phyloP scores from a whole-genome alignment of 371 early-diverging fungal species.

The Mortierella sp. region DNA sequence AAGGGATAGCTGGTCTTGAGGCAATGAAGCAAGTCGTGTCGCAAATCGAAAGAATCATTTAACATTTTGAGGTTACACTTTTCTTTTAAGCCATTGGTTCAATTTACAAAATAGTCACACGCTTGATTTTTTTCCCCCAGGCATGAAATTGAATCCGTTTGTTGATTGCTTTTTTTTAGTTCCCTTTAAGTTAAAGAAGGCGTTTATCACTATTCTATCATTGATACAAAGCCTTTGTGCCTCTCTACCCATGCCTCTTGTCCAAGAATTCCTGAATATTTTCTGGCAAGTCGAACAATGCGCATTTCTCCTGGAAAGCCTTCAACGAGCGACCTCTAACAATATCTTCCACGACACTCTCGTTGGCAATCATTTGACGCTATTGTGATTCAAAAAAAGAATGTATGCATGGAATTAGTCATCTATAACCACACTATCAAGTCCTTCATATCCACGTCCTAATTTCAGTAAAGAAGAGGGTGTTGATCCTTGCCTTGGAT shows the following conservation, averaged over 20 bases:
- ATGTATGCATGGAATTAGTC: not conserved
- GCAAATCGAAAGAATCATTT: not conserved
- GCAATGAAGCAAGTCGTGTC: not conserved
- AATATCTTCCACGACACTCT: constrained; percentile 79
- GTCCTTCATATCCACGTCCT: not conserved
- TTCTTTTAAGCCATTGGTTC: too few relatives aligned
- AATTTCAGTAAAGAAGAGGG: not conserved
- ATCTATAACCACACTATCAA: not conserved
- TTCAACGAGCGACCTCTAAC: constrained; percentile 77
- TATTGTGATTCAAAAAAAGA: constrained; percentile 28
- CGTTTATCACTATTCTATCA: not conserved
- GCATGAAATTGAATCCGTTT: too few relatives aligned
- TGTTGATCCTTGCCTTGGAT: constrained; percentile 64
- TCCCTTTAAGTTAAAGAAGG: not conserved
- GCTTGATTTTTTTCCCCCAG: not conserved
- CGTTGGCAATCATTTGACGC: constrained; percentile 80
- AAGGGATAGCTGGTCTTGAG: not conserved
- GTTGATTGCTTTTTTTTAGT: not conserved
- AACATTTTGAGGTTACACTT: too few relatives aligned
- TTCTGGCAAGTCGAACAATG: constrained; percentile 74
- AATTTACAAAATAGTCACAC: not conserved
- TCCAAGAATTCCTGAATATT: constrained; percentile 62
- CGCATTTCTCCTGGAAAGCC: constrained; percentile 78
- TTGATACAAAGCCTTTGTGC: not conserved
- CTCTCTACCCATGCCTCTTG: constrained; percentile 52